Conservation (phyloP, 1,284 basidiomycete species). For the Trichosporon inkin region DNA sequence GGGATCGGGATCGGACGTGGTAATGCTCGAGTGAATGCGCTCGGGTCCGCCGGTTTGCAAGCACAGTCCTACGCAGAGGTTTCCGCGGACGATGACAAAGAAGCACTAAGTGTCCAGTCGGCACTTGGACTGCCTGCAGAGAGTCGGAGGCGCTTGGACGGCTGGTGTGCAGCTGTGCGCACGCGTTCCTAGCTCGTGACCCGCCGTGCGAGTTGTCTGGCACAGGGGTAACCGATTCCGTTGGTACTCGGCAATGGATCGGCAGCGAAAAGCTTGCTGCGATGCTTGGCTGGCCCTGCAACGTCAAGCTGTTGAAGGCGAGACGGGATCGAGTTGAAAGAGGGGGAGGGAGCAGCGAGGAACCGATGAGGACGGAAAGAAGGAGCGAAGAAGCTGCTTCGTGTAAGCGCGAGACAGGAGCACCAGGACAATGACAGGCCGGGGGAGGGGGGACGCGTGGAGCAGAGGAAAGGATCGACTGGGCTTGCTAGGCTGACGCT, state of each 20-base stretch:
- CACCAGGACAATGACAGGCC: background rate
- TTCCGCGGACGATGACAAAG: background rate
- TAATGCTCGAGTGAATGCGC: background rate
- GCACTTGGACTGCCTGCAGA: background rate
- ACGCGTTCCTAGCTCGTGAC: background rate
- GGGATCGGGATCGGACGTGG: background rate
- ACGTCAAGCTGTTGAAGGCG: background rate
- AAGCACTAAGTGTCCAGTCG: background rate
- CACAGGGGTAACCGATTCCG: background rate
- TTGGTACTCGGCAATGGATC: background rate
- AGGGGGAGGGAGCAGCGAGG: background rate
- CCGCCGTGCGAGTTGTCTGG: background rate
- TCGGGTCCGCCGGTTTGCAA: background rate
- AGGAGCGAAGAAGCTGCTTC: constrained; percentile 1
- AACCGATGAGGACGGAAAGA: background rate
- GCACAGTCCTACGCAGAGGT: background rate
- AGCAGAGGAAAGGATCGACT: background rate
- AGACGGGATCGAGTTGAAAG: background rate
- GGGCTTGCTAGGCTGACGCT: background rate
- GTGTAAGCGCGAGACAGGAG: background rate
- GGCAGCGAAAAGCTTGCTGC: background rate
- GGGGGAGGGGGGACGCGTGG: background rate
- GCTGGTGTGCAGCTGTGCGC: background rate
- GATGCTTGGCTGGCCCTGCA: background rate
- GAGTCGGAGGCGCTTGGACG: background rate